Evolutionary conservation across 176 grass and related monocot genomes (phyloP).

Genomic region (Ananas comosus): DNA sequence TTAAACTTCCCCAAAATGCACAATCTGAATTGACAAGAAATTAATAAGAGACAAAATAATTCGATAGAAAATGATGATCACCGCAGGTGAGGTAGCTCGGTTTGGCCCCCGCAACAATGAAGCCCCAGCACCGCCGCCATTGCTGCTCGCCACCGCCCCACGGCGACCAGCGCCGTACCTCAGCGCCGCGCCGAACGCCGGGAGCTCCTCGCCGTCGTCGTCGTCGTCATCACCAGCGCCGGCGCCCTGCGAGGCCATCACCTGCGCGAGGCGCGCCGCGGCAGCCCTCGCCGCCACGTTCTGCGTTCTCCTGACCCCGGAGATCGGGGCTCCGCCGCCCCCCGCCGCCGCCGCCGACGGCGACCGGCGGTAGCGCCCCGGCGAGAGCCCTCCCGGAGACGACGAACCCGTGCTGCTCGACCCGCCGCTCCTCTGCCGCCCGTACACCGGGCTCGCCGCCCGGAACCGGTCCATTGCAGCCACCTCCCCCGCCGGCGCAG

Average conservation of each 20-base stretch:
- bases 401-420: conserved; percentile 82
- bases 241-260: conserved; percentile 89
- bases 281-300: conserved; percentile 91
- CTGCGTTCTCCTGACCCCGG: conserved; percentile 81
- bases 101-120: conserved; percentile 58
- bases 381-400: conserved; percentile 53
- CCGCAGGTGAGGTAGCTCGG: conserved; percentile 97
- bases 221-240: conserved; percentile 57
- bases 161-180: background rate
- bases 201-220: conserved; percentile 63
- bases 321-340: conserved; percentile 18
- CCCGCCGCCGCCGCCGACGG: background rate
- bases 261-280: conserved; percentile 82
- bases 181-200: conserved; percentile 3
- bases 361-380: conserved; percentile 49
- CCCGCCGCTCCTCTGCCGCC: conserved; percentile 67
- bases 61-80: conserved; percentile 13
- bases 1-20: too few species aligned
- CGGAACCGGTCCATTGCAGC: conserved; percentile 63
- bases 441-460: conserved; percentile 77
- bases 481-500: background rate
- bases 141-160: conserved; percentile 5
- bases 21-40: too few species aligned
- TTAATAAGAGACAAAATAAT: too few species aligned
- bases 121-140: conserved; percentile 16